Percentiles rank a stretch among this genome's conserved stretches.
Evolutionary conservation across 768 basidiomycete species (phyloP).

Genomic region (Suillus subaureus): DNA sequence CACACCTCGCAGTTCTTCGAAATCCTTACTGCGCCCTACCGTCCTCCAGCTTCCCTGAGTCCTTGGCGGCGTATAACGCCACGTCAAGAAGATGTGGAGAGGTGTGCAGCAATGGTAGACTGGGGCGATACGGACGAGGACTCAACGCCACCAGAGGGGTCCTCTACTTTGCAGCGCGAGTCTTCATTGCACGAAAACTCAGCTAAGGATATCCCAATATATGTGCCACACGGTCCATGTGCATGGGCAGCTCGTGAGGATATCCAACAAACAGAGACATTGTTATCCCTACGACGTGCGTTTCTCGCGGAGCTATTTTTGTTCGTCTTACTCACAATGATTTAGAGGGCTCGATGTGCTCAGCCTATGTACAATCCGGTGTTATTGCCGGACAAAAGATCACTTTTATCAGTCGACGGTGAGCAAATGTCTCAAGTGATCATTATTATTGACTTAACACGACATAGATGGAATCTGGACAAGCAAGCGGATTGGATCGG

Average conservation of each 20-base stretch:
- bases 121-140: constrained; percentile 21
- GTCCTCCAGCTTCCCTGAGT: constrained; percentile 9
- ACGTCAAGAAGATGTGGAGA: constrained; percentile 20
- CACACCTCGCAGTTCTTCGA: constrained; percentile 32
- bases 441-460: background rate
- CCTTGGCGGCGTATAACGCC: constrained; percentile 18
- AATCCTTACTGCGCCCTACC: constrained; percentile 30
- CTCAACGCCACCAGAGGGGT: background rate
- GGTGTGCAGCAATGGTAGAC: constrained; percentile 30
- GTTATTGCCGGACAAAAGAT: constrained; percentile 28
- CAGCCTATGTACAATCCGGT: constrained; percentile 40
- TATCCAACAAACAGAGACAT: constrained; percentile 28
- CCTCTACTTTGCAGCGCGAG: constrained; percentile 2
- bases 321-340: constrained; percentile 4
- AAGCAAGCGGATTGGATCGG: constrained; percentile 39
- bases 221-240: constrained; percentile 34
- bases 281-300: constrained; percentile 30
- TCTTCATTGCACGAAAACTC: constrained; percentile 10
- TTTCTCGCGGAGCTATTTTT: background rate
- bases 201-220: constrained; percentile 24
- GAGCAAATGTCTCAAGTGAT: constrained; percentile 12
- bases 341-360: constrained; percentile 40
- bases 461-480: constrained; percentile 34
- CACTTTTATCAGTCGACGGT: constrained; percentile 41
- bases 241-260: constrained; percentile 32